A percentile compares a stretch with the other conserved stretches of the same genome.
These are phyloP conservation scores for Ceratobasidium papillatum DNA, from an alignment of 1,284 basidiomycete species.

Conservation along the genomic window DNA sequence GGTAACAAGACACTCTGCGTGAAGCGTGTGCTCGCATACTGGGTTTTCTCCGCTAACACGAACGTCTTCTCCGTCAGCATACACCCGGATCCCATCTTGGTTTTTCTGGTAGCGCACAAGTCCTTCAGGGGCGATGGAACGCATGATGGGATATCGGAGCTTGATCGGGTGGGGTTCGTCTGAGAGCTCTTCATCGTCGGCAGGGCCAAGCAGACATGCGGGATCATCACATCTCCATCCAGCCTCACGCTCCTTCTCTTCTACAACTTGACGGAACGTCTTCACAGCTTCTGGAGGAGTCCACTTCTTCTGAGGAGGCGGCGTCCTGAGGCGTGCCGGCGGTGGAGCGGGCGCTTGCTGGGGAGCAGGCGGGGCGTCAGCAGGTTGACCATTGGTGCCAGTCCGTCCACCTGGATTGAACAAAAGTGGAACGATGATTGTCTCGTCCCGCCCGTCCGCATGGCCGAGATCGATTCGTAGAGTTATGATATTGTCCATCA, in stretches of 20 bases:
- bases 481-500: conserved; percentile 34
- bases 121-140: neutral
- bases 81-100: conserved; percentile 31
- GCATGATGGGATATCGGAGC: conserved; percentile 27
- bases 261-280: conserved; percentile 33
- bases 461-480: conserved; percentile 35
- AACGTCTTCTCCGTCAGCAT: conserved; percentile 31
- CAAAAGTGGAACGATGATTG: conserved; percentile 35
- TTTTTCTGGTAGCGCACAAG: neutral
- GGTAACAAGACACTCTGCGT: conserved; percentile 29
- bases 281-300: conserved; percentile 25
- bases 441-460: conserved; percentile 29
- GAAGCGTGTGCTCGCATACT: conserved; percentile 23
- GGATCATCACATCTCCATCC: conserved; percentile 38
- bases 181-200: conserved; percentile 24
- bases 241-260: conserved; percentile 35
- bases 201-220: conserved; percentile 31
- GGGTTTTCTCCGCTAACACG: conserved; percentile 37
- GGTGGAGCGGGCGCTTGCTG: neutral
- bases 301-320: conserved; percentile 27
- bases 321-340: neutral
- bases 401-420: conserved; percentile 17
- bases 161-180: conserved; percentile 10
- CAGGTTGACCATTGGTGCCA: neutral
- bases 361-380: neutral